phyloP scores from a whole-genome alignment of 2,329 filamentous ascomycete species.

The Penicillium sp. region DNA sequence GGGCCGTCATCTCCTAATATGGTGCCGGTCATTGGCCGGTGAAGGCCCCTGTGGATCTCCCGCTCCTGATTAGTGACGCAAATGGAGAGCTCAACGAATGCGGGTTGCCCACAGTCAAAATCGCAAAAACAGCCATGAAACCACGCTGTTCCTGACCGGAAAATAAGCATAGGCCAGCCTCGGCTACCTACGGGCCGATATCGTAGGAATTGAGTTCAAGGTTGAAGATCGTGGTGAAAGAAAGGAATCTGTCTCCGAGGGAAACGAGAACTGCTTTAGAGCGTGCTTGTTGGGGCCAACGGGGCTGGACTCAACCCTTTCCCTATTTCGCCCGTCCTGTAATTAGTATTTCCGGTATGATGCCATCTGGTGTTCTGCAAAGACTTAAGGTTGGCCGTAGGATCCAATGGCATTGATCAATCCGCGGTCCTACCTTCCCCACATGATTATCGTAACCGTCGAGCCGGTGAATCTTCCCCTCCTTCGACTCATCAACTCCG shows the following conservation, averaged over 20 bases:
- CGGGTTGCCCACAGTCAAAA: neutral
- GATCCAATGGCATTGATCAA: neutral
- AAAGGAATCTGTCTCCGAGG: constrained; percentile 6
- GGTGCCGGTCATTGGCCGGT: constrained; percentile 4
- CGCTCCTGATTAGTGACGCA: neutral
- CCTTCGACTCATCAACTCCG: neutral
- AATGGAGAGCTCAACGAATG: neutral
- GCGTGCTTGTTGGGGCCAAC: constrained; percentile 3
- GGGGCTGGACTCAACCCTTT: constrained; percentile 2
- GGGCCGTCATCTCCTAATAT: neutral
- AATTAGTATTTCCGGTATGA: neutral
- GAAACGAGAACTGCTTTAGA: neutral
- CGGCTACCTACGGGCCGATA: constrained; percentile 10
- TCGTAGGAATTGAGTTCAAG: neutral
- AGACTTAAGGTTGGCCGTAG: neutral
- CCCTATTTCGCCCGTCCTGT: constrained; percentile 1
- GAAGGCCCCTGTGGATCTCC: neutral
- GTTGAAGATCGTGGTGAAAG: neutral
- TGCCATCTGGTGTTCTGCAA: neutral
- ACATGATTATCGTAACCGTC: constrained; percentile 16
- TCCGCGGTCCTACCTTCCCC: constrained; percentile 3
- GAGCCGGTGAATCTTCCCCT: constrained; percentile 16
- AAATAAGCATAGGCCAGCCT: constrained; percentile 6
- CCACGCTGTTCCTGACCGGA: neutral
- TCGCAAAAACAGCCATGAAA: neutral